These are phyloP conservation scores for Blastobotrys serpentis DNA, from an alignment of 1,139 yeast species.

Conservation along the genomic window DNA sequence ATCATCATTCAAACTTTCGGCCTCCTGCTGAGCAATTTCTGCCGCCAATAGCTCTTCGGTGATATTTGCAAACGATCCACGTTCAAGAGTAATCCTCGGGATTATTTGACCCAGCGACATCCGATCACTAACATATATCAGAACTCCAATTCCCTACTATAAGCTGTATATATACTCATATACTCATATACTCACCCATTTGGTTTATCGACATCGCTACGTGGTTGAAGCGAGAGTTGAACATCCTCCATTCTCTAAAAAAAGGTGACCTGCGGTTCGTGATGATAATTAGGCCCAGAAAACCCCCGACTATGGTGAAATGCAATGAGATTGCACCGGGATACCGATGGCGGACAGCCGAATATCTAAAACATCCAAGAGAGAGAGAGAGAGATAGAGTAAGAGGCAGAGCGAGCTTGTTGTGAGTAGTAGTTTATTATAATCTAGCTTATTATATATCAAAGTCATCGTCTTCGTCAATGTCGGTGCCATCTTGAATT, in stretches of 20 bases:
- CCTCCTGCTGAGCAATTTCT: constrained; percentile 42
- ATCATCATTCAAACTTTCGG: constrained; percentile 8
- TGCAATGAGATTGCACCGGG: too few species aligned
- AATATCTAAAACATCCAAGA: too few species aligned
- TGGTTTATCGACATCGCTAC: constrained; percentile 11
- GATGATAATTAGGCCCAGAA: too few species aligned
- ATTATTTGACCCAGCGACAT: constrained; percentile 41
- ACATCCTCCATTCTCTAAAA: constrained; percentile 12
- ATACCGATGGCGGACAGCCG: too few species aligned
- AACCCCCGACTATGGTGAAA: too few species aligned
- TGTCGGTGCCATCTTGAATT: constrained; percentile 43
- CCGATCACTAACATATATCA: not conserved
- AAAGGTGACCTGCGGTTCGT: too few species aligned
- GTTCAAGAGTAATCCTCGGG: constrained; percentile 46
- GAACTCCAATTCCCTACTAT: too few species aligned
- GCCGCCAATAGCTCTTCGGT: constrained; percentile 55
- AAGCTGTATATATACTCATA: too few species aligned
- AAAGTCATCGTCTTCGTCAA: constrained; percentile 45
- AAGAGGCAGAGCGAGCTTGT: too few species aligned
- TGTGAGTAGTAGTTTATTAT: not conserved
- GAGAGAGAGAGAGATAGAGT: too few species aligned
- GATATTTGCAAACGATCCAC: constrained; percentile 50
- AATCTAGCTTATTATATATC: constrained; percentile 30
- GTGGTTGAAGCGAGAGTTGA: constrained; percentile 16
- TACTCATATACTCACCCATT: constrained; percentile 11